Conservation (phyloP, 2,329 filamentous ascomycete genomes). For the Helminthosporium solani region DNA sequence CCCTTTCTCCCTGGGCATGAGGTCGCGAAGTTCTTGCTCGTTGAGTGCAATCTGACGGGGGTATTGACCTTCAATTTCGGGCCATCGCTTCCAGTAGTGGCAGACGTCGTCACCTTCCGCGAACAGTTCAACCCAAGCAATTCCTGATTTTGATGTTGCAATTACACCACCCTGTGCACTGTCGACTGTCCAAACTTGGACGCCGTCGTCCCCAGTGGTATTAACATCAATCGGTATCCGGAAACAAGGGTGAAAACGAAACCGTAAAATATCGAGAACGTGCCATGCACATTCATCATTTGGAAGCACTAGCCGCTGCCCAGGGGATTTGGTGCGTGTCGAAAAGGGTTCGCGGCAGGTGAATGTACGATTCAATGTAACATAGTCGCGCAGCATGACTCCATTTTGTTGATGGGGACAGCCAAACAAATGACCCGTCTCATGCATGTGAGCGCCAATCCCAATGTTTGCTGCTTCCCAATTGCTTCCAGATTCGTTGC, state of each 20-base stretch:
- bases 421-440: slow-evolving; percentile 86
- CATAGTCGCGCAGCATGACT: slow-evolving; percentile 90
- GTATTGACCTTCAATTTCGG: slow-evolving; percentile 58
- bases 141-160: slow-evolving; percentile 77
- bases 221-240: slow-evolving; percentile 68
- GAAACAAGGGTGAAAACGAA: slow-evolving; percentile 89
- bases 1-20: slow-evolving; percentile 70
- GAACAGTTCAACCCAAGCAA: slow-evolving; percentile 83
- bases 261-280: slow-evolving; percentile 81
- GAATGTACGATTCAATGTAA: slow-evolving; percentile 81
- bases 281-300: slow-evolving; percentile 92
- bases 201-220: slow-evolving; percentile 65
- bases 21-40: slow-evolving; percentile 71
- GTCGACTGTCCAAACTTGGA: slow-evolving; percentile 85
- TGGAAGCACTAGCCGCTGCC: slow-evolving; percentile 67
- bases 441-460: slow-evolving; percentile 89
- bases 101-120: slow-evolving; percentile 79
- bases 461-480: slow-evolving; percentile 97
- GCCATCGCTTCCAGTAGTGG: slow-evolving; percentile 77
- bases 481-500: slow-evolving; percentile 80
- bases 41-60: slow-evolving; percentile 73
- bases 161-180: slow-evolving; percentile 73
- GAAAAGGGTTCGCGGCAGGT: slow-evolving; percentile 79
- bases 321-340: slow-evolving; percentile 81
- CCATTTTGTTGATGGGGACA: slow-evolving; percentile 86